phyloP scores from a whole-genome alignment of 345 rosid genomes.

The Pistacia atlantica region DNA sequence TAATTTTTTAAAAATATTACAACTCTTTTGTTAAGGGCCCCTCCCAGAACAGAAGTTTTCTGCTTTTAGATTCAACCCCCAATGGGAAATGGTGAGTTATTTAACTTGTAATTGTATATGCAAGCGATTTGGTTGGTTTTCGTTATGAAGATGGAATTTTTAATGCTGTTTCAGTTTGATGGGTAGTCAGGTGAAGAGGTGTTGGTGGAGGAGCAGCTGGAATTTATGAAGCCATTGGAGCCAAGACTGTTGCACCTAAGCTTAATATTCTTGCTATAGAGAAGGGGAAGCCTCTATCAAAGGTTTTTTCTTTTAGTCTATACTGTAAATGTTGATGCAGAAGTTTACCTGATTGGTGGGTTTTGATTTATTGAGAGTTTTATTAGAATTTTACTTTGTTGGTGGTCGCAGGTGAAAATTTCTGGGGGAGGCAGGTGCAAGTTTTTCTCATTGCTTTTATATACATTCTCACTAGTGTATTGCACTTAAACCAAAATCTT shows the following conservation, averaged over 20 bases:
- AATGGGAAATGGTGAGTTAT: too few relatives aligned
- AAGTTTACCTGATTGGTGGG: background rate
- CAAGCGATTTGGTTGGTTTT: too few relatives aligned
- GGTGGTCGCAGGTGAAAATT: slow-evolving; percentile 65
- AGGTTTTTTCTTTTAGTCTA: slow-evolving; percentile 40
- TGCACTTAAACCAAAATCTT: slow-evolving; percentile 9
- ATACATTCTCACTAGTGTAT: background rate
- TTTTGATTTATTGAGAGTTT: background rate
- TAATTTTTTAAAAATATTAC: too few relatives aligned
- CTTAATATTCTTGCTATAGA: slow-evolving; percentile 75
- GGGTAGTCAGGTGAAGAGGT: background rate
- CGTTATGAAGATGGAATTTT: too few relatives aligned
- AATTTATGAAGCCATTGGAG: slow-evolving; percentile 85
- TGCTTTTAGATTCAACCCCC: too few relatives aligned
- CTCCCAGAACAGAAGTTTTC: too few relatives aligned
- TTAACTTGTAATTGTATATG: too few relatives aligned
- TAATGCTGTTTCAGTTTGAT: too few relatives aligned
- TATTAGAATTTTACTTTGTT: background rate
- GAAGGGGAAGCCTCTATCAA: slow-evolving; percentile 84
- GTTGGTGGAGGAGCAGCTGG: slow-evolving; percentile 99
- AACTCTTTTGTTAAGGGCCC: too few relatives aligned
- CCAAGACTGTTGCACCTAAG: slow-evolving; percentile 77
- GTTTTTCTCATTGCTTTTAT: slow-evolving; percentile 22
- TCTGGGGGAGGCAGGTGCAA: slow-evolving; percentile 91
- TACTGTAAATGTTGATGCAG: background rate